These are phyloP conservation scores for Globisporangium alternatum DNA, from an alignment of 352 stramenopile genomes.

Conservation along the genomic window DNA sequence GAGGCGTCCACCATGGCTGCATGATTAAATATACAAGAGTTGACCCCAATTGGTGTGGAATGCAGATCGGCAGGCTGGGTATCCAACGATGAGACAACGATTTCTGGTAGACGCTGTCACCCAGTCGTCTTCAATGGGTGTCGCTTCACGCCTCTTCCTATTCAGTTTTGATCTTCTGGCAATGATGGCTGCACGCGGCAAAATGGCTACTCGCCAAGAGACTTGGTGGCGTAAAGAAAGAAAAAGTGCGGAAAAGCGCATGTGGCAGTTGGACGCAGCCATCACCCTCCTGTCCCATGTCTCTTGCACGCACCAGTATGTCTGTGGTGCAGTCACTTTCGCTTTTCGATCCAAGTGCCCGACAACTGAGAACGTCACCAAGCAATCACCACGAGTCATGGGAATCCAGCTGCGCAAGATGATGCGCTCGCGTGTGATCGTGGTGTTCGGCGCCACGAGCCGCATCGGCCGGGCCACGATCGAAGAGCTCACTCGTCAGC, in stretches of 20 bases:
- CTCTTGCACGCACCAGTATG: not conserved
- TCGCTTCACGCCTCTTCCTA: too few species aligned
- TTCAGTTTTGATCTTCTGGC: too few species aligned
- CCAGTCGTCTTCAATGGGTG: too few species aligned
- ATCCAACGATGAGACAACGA: too few species aligned
- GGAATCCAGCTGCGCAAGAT: constrained; percentile 60
- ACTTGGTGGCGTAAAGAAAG: not conserved
- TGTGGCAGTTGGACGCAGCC: constrained; percentile 12
- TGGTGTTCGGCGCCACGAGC: constrained; percentile 74
- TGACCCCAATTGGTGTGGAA: not conserved
- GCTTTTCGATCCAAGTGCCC: not conserved
- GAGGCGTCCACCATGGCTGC: not conserved
- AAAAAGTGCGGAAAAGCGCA: constrained; percentile 3
- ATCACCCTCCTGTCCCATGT: not conserved
- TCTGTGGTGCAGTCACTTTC: not conserved
- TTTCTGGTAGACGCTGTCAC: too few species aligned
- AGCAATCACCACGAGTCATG: constrained; percentile 23
- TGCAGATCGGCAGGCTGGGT: too few species aligned
- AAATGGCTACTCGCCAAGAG: too few species aligned
- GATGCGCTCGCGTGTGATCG: constrained; percentile 53
- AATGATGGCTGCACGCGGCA: too few species aligned
- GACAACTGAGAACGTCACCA: not conserved
- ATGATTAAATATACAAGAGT: not conserved
- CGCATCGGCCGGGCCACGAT: constrained; percentile 58
- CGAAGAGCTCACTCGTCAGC: constrained; percentile 38